phyloP scores from a whole-genome alignment of 1,139 yeast species.

The Yamadazyma kanchanaburiensis region DNA sequence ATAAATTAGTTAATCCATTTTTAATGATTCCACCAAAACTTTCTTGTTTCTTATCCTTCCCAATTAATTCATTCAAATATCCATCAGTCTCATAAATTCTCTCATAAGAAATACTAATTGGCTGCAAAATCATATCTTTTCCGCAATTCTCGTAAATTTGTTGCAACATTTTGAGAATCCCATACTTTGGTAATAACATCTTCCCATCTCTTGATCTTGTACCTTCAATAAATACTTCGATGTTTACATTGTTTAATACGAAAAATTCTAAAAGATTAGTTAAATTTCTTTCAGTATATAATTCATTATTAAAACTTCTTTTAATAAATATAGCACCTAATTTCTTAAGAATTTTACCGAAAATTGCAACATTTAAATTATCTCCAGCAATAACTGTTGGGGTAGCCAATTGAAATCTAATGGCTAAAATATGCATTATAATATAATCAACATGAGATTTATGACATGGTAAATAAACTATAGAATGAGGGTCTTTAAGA shows the following conservation, averaged over 20 bases:
- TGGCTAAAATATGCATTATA: constrained; percentile 54
- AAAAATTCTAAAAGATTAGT: constrained; percentile 53
- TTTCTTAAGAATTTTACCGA: constrained; percentile 45
- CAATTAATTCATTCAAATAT: constrained; percentile 58
- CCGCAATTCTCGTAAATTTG: constrained; percentile 42
- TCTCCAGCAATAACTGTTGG: constrained; percentile 71
- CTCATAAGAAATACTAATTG: constrained; percentile 62
- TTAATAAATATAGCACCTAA: constrained; percentile 50
- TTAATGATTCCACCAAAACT: constrained; percentile 33
- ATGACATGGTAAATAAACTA: constrained; percentile 49
- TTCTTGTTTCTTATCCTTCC: constrained; percentile 55
- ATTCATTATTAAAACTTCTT: constrained; percentile 46
- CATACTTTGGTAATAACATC: constrained; percentile 61
- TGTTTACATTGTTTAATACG: constrained; percentile 47
- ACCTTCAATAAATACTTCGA: constrained; percentile 68
- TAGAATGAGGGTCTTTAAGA: constrained; percentile 41
- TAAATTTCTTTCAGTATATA: constrained; percentile 56
- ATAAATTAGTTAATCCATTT: constrained; percentile 32
- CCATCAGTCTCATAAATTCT: constrained; percentile 66
- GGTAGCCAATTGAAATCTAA: constrained; percentile 53
- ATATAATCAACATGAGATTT: constrained; percentile 67
- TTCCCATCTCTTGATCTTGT: constrained; percentile 68
- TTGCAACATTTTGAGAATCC: constrained; percentile 52
- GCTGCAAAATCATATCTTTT: constrained; percentile 47
- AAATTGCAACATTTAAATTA: constrained; percentile 60